These are phyloP conservation scores for Jackrogersella multiformis DNA, from an alignment of 495 filamentous ascomycete genomes.

Conservation along the genomic window DNA sequence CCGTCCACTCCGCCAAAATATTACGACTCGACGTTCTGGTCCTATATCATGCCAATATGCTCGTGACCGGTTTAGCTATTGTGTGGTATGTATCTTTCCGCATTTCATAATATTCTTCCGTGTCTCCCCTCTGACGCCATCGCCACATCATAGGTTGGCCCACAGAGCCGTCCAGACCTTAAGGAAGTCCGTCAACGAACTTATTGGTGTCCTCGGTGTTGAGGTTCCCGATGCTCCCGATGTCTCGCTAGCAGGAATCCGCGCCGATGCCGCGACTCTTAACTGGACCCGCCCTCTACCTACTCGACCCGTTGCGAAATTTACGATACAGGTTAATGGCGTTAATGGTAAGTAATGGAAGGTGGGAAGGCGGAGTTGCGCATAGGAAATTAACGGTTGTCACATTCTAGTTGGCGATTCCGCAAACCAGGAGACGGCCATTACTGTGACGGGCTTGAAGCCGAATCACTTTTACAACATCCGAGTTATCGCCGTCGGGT, in stretches of 20 bases:
- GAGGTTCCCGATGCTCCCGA: conserved; percentile 91
- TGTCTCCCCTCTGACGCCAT: conserved; percentile 11
- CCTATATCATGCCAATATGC: conserved; percentile 55
- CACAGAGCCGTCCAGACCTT: conserved; percentile 77
- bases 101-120: background rate
- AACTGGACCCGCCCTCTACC: conserved; percentile 87
- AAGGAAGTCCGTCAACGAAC: conserved; percentile 86
- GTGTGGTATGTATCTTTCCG: conserved; percentile 49
- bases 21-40: conserved; percentile 52
- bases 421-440: conserved; percentile 82
- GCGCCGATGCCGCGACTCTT: conserved; percentile 84
- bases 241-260: conserved; percentile 90
- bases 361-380: background rate
- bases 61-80: conserved; percentile 55
- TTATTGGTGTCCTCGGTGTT: conserved; percentile 89
- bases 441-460: conserved; percentile 84
- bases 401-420: conserved; percentile 79
- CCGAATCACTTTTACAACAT: conserved; percentile 91
- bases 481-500: conserved; percentile 86
- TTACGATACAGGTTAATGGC: conserved; percentile 92
- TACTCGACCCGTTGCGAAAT: conserved; percentile 81
- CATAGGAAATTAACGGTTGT: conserved; percentile 28
- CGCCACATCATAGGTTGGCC: conserved; percentile 40
- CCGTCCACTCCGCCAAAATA: conserved; percentile 44
- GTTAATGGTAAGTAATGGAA: conserved; percentile 72